phyloP scores from a whole-genome alignment of 768 basidiomycete genomes.

The Leccinum aurantiacum region DNA sequence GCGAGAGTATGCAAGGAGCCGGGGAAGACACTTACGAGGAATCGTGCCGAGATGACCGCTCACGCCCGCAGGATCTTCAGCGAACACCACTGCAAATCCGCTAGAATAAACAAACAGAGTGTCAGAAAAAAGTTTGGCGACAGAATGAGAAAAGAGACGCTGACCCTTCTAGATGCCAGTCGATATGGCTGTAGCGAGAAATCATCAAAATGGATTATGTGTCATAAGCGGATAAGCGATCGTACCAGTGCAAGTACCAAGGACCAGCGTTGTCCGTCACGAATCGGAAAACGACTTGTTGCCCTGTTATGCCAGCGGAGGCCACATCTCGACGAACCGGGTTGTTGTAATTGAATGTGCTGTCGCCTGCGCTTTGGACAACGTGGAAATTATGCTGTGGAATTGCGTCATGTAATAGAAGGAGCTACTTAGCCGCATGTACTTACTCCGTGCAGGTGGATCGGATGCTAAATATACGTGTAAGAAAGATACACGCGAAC shows the following conservation, averaged over 20 bases:
- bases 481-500: constrained; percentile 1
- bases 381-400: constrained; percentile 37
- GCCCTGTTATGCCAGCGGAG: constrained; percentile 30
- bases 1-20: neutral
- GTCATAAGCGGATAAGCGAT: neutral
- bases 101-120: constrained; percentile 7
- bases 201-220: constrained; percentile 3
- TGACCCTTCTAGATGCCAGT: constrained; percentile 31
- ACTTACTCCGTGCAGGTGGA: constrained; percentile 33
- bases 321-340: constrained; percentile 36
- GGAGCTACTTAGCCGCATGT: neutral
- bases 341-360: constrained; percentile 35
- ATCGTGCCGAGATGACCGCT: constrained; percentile 13
- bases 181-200: constrained; percentile 23
- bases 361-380: constrained; percentile 31
- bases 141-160: neutral
- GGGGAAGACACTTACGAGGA: constrained; percentile 14
- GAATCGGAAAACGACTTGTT: constrained; percentile 54
- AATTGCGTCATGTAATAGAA: constrained; percentile 1
- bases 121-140: neutral
- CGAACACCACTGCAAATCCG: constrained; percentile 30
- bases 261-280: constrained; percentile 64
- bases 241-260: constrained; percentile 47
- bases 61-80: constrained; percentile 25
- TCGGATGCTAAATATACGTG: constrained; percentile 22